These are phyloP conservation scores for Paramecium primaurelia DNA, from an alignment of 73 alveolate species.

Conservation along the genomic window DNA sequence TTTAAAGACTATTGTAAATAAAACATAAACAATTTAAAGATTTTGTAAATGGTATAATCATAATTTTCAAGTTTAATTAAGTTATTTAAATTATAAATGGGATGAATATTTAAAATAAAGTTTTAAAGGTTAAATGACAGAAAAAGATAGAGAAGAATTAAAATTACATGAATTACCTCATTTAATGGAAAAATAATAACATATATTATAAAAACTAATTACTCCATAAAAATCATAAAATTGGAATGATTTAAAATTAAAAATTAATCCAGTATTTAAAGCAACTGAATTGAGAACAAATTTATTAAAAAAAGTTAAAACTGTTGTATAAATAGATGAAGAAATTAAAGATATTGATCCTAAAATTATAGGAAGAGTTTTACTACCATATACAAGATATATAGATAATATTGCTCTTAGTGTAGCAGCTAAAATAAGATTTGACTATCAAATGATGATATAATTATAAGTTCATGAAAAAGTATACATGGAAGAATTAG, in stretches of 20 bases:
- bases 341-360: neutral
- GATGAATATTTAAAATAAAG: neutral
- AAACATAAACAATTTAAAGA: neutral
- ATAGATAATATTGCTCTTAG: neutral
- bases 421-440: neutral
- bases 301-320: neutral
- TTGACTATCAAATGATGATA: constrained; percentile 12
- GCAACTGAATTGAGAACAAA: neutral
- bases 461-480: neutral
- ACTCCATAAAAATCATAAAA: neutral
- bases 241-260: neutral
- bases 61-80: neutral
- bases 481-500: neutral
- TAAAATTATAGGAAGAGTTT: neutral
- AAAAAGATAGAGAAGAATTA: constrained; percentile 18
- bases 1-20: neutral
- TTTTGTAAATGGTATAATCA: neutral
- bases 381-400: constrained; percentile 6
- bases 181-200: neutral
- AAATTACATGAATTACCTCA: neutral
- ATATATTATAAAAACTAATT: neutral
- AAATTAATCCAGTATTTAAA: neutral
- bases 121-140: neutral
- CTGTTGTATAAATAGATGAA: neutral
- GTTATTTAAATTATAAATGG: constrained; percentile 3